Evolutionary conservation across 768 basidiomycete species (phyloP).

Genomic region (Termitomyces sp.): DNA sequence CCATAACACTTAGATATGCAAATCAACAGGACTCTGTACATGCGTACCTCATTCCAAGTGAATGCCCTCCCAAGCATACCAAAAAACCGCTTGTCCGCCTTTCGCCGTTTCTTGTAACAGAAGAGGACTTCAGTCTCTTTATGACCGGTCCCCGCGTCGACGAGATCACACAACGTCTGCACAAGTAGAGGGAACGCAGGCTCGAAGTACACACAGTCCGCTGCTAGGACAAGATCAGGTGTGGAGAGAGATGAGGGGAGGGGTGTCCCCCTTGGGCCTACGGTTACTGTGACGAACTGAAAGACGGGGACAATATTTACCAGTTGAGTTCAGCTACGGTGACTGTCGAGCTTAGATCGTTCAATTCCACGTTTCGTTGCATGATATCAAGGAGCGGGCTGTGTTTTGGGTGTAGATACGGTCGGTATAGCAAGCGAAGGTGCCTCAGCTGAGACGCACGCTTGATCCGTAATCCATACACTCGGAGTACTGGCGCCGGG

Average conservation of each 20-base stretch:
- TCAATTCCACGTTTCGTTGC: conserved; percentile 67
- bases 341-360: conserved; percentile 51
- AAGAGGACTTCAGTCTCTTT: conserved; percentile 70
- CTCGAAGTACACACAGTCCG: conserved; percentile 96
- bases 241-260: conserved; percentile 42
- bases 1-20: not conserved
- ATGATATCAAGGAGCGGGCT: conserved; percentile 81
- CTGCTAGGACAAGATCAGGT: conserved; percentile 77
- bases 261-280: conserved; percentile 56
- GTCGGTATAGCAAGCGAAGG: not conserved
- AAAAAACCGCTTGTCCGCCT: conserved; percentile 31
- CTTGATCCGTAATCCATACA: conserved; percentile 90
- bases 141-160: conserved; percentile 20
- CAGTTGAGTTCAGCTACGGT: conserved; percentile 77
- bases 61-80: conserved; percentile 10
- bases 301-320: conserved; percentile 36
- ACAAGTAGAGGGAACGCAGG: conserved; percentile 88
- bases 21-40: not conserved
- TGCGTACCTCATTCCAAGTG: conserved; percentile 13
- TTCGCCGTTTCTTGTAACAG: conserved; percentile 92
- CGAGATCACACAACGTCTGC: conserved; percentile 67
- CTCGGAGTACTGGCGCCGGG: conserved; percentile 35
- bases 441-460: conserved; percentile 47
- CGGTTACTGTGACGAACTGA: conserved; percentile 5
- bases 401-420: conserved; percentile 4